These are phyloP conservation scores for Solanum virginianum DNA, from an alignment of 257 asterid genomes.

Conservation along the genomic window DNA sequence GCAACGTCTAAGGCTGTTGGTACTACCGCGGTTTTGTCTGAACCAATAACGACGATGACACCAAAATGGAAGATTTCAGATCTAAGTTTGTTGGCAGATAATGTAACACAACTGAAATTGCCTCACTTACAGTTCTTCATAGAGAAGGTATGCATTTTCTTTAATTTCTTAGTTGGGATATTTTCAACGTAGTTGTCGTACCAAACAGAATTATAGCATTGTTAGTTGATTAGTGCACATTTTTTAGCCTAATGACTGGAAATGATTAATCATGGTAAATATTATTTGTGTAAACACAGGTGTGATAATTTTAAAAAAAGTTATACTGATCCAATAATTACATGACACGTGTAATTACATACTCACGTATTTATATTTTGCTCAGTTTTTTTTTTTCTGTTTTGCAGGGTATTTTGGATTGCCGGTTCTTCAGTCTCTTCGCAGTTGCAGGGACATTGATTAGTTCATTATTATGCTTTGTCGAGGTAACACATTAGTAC, in stretches of 20 bases:
- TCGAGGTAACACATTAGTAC: conserved; percentile 35
- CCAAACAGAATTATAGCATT: no score
- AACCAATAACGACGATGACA: conserved; percentile 14
- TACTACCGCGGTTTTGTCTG: conserved; percentile 9
- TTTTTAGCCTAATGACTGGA: no score
- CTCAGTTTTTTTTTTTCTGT: background rate
- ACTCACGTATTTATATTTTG: background rate
- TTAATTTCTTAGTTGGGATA: no score
- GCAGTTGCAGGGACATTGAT: conserved; percentile 75
- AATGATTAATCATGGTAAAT: background rate
- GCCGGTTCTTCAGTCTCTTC: conserved; percentile 69
- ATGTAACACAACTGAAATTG: background rate
- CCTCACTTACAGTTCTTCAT: conserved; percentile 29
- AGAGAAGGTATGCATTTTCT: conserved; percentile 45
- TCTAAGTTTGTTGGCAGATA: background rate
- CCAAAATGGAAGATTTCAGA: conserved; percentile 12
- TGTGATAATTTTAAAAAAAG: no score
- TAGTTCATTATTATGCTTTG: conserved; percentile 52
- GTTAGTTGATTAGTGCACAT: no score
- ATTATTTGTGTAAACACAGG: background rate
- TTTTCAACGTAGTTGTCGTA: no score
- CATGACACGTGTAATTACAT: background rate
- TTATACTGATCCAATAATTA: background rate
- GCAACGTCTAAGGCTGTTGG: conserved; percentile 21
- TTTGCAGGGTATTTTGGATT: conserved; percentile 62